These are phyloP conservation scores for Teunomyces atbi DNA, from an alignment of 805 yeast genomes.

Conservation along the genomic window DNA sequence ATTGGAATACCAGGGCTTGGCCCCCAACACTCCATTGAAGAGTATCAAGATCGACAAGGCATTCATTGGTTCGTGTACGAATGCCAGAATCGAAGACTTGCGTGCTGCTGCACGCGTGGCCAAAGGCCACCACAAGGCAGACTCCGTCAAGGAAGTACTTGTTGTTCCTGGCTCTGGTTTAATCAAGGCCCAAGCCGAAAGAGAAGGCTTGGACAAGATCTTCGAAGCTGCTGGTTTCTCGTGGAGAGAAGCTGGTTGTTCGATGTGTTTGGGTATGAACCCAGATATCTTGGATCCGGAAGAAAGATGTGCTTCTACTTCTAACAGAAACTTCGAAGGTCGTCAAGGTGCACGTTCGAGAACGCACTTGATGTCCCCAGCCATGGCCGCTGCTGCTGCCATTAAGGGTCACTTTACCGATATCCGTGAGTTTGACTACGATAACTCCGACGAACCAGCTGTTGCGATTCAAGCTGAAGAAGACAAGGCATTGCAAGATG, in stretches of 20 bases:
- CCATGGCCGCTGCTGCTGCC: constrained; percentile 99
- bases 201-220: constrained; percentile 89
- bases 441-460: constrained; percentile 58
- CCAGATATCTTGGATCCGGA: constrained; percentile 94
- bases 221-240: constrained; percentile 92
- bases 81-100: constrained; percentile 95
- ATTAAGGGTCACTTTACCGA: constrained; percentile 87
- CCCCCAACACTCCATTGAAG: constrained; percentile 74
- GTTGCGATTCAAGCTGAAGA: constrained; percentile 46
- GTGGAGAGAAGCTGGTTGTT: constrained; percentile 99
- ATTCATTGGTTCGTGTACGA: constrained; percentile 97
- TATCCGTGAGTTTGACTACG: constrained; percentile 75
- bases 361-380: constrained; percentile 97
- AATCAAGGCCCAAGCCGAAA: constrained; percentile 90
- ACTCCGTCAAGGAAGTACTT: constrained; percentile 73
- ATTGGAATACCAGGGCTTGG: constrained; percentile 85
- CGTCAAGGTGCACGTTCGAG: constrained; percentile 97
- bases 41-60: constrained; percentile 86
- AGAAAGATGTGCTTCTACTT: constrained; percentile 98
- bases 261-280: constrained; percentile 99
- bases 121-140: constrained; percentile 84
- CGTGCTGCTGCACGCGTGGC: constrained; percentile 94
- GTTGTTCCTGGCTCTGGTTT: constrained; percentile 98
- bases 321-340: constrained; percentile 98
- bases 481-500: constrained; percentile 62